Evolutionary conservation across 2,329 filamentous ascomycete genomes (phyloP), one percentile per base, ranked within the genome.

Genomic region (Colletotrichum horii): DNA sequence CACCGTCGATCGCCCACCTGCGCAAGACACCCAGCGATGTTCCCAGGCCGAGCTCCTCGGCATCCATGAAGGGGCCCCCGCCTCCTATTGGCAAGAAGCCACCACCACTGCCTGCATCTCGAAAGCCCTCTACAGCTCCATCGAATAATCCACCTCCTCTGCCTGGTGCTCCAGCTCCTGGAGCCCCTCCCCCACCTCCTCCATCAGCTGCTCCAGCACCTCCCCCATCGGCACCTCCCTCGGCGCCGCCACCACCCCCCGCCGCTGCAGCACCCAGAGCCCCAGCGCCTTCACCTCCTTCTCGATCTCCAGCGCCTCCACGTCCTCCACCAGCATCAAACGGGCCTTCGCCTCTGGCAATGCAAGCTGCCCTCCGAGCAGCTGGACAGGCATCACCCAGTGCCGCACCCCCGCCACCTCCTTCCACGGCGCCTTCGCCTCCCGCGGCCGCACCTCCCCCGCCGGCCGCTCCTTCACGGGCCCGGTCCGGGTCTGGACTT

Each of bases 71-170:
- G 80, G 93, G 93, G 71, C 95, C 95, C 43, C 95, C 95, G 34
- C 94, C 94, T 15, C 94, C 93, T 8, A 89, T 95, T 79, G 94
- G 94, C 75, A 96, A 95, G 88, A 96, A 96, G 81, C 91, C 91
- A 43, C 92, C 92, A 30, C 91, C 92, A 56, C 89, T 90, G 66
- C 92, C 92, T 69, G 88, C 87, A 75, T 91, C 88, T 71, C 87
- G 92, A 78, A 92, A 93, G 80, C 90, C 91, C 15, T 91, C 89
- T 3, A 79, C 82, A 24, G 55, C 66, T 77, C 83, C 78, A 73
- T 85, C 80, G 64, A 83, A 75, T 75, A 83, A 81, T 74, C 84
- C 80, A 36, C 84, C 83, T 71, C 84, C 83, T 56, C 78, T 81
- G 70, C 83, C 82, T 28, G 83, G 83, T 16, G 81, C 82, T 36